Percentiles rank a stretch among this genome's conserved stretches.
Evolutionary conservation across 163 green algal species (phyloP).

Genomic region (Scenedesmus sp.): DNA sequence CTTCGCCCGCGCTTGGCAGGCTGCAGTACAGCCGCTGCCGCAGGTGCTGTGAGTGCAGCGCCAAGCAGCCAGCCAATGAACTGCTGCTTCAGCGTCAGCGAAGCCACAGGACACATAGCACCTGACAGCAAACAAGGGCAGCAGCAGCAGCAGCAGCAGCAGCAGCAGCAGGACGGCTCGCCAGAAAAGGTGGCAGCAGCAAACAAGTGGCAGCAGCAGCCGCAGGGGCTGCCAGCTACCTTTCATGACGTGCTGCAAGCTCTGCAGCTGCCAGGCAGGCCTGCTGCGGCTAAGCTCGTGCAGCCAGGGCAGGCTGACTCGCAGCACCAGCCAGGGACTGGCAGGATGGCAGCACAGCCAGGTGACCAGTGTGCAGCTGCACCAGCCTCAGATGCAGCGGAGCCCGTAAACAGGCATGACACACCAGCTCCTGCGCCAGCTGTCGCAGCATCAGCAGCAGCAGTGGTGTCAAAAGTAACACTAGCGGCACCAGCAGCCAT

Average conservation of each 20-base stretch:
- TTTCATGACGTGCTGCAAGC: slow-evolving; percentile 43
- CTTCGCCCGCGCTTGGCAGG: slow-evolving; percentile 11
- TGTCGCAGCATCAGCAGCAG: background rate
- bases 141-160: background rate
- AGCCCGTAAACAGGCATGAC: no score
- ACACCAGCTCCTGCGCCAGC: background rate
- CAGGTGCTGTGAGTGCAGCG: background rate
- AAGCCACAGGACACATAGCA: background rate
- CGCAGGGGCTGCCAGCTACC: slow-evolving; percentile 23
- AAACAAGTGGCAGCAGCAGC: slow-evolving; percentile 21
- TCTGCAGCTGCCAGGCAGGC: background rate
- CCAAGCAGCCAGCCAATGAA: slow-evolving; percentile 19
- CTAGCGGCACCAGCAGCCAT: background rate
- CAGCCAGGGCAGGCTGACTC: background rate
- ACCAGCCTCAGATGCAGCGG: background rate
- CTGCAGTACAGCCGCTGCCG: background rate
- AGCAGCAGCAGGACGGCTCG: background rate
- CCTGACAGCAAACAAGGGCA: background rate
- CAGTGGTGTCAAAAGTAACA: background rate
- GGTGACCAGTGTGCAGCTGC: background rate
- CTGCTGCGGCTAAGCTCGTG: background rate
- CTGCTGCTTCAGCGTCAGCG: background rate
- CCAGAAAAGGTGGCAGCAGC: background rate
- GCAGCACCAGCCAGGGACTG: background rate
- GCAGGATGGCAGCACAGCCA: background rate